Evolutionary conservation across 331 rosid genomes (phyloP), one percentile per base, ranked within the genome.

Genomic region (Pyrus hybrid): DNA sequence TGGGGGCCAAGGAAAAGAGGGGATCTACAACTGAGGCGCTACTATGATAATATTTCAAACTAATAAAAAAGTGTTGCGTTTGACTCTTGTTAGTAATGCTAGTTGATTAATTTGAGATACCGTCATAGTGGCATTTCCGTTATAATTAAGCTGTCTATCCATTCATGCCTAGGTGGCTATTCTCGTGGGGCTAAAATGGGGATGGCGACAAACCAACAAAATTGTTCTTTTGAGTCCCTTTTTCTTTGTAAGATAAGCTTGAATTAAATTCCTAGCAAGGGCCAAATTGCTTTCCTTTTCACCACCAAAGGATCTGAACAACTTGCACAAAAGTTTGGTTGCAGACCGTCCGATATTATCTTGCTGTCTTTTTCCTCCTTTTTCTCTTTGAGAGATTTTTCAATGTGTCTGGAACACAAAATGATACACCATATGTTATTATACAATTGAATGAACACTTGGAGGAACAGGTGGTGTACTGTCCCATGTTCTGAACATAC

Each of bases 231-330:
- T 37, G 2, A 9, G 45, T 9, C 45, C 43, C 13, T 9, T 9
- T 37, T 3, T 3, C 45, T 9, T 37, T 37, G 45, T 37, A 37
- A 37, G 45, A 9, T 37, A 9, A 37, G 45, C 45, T 37, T 37
- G 45, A 37, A 37, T 37, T 37, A 37, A 45, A 70, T 79, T 79
- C 79, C 51, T 33, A 8, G 70, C 14, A 60, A 66, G 70, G 20
- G 75, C 80, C 70, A 74, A 72, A 41, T 67, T 68, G 58, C 79
- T 54, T 37, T 70, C 82, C 63, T 8, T 67, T 72, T 78, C 89
- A 77, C 45, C 75, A 28, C 63, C 67, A 57, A 63, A 66, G 69
- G 60, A 58, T 49, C 72, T 12, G 17, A 67, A 57, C 82, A 83
- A 86, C 74, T 81, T 75, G 82, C 84, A 75, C 41, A 45, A 17